phyloP scores from a whole-genome alignment of 352 stramenopile species.

The Pythium aristosporum region DNA sequence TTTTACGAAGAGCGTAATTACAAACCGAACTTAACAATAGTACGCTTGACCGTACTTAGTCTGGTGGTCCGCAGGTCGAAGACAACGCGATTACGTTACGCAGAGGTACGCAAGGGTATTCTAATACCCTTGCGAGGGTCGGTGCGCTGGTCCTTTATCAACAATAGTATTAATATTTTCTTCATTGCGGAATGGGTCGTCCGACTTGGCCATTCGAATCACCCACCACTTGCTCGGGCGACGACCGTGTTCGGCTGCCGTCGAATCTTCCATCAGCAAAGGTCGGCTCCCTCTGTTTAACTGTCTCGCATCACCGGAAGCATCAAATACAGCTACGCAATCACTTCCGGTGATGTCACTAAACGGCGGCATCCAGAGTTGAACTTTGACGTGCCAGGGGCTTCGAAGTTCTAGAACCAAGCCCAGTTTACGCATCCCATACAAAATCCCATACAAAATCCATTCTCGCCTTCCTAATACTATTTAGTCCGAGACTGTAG shows the following conservation, averaged over 20 bases:
- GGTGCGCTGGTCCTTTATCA: no score
- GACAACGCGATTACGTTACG: no score
- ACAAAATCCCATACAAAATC: conserved; percentile 10
- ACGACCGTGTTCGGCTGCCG: conserved; percentile 12
- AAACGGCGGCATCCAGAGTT: conserved; percentile 6
- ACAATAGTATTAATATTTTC: no score
- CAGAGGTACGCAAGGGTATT: no score
- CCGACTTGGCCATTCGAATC: background rate
- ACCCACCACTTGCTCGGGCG: background rate
- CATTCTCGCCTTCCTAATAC: background rate
- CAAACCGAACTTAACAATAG: no score
- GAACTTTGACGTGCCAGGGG: conserved; percentile 17
- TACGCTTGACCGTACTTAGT: background rate
- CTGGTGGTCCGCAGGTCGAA: background rate
- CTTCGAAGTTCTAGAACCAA: conserved; percentile 25
- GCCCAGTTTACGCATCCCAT: conserved; percentile 8
- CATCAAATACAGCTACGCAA: background rate
- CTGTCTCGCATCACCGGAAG: background rate
- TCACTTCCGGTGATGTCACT: conserved; percentile 7
- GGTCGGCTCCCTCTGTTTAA: conserved; percentile 9
- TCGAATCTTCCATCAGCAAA: conserved; percentile 21
- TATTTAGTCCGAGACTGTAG: conserved; percentile 20
- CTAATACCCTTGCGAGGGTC: no score
- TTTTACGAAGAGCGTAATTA: conserved; percentile 7
- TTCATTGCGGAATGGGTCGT: no score